Percentiles rank a stretch among this genome's conserved stretches.
These are phyloP conservation scores for Kwoniella newhampshirensis DNA, from an alignment of 768 basidiomycete genomes.

Conservation along the genomic window DNA sequence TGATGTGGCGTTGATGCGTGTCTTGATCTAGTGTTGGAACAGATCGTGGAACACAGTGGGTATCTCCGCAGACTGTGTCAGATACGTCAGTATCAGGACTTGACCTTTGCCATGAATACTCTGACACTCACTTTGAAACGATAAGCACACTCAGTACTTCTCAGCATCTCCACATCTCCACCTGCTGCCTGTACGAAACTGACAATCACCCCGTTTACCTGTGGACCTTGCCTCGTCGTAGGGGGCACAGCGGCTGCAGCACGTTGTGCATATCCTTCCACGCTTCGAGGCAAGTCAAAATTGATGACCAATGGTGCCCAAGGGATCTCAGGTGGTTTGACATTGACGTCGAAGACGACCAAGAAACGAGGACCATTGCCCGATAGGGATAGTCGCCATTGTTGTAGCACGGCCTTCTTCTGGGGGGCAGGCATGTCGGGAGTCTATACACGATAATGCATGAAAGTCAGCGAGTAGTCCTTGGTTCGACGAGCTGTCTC, in stretches of 20 bases:
- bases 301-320: constrained; percentile 93
- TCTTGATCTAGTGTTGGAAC: constrained; percentile 37
- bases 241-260: constrained; percentile 50
- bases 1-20: too few species aligned
- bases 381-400: constrained; percentile 74
- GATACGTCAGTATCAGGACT: not conserved
- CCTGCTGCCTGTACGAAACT: constrained; percentile 98
- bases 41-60: constrained; percentile 46
- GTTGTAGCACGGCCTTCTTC: constrained; percentile 29
- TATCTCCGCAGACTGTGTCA: constrained; percentile 43
- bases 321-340: constrained; percentile 83
- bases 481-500: too few species aligned
- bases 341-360: constrained; percentile 88
- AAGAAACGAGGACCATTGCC: constrained; percentile 61
- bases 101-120: not conserved
- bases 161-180: constrained; percentile 96
- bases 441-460: not conserved
- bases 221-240: constrained; percentile 8
- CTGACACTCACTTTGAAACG: constrained; percentile 51
- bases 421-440: constrained; percentile 36
- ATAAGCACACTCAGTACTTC: constrained; percentile 98
- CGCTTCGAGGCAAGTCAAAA: constrained; percentile 66
- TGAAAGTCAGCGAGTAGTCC: too few species aligned
- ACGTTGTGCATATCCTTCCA: constrained; percentile 97
- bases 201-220: constrained; percentile 80